phyloP scores from a whole-genome alignment of 2,329 filamentous ascomycete species.

The Arthroderma uncinatum region DNA sequence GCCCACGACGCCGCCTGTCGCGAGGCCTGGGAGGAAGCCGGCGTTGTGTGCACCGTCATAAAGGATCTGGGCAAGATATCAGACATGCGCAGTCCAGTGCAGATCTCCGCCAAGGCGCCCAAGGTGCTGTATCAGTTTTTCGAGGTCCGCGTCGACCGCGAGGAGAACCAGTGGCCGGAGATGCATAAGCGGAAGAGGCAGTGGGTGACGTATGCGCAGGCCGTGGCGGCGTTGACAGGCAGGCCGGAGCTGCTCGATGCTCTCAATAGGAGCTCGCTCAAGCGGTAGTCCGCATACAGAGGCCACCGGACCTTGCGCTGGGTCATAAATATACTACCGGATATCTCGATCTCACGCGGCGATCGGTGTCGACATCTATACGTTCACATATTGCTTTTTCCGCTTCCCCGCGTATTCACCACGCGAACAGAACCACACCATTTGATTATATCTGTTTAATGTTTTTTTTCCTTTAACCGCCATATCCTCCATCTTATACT shows the following conservation, averaged over 20 bases:
- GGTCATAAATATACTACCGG: neutral
- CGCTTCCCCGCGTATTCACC: neutral
- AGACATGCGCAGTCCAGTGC: constrained; percentile 55
- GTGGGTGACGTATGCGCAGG: constrained; percentile 80
- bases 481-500: neutral
- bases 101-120: constrained; percentile 50
- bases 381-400: neutral
- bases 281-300: constrained; percentile 24
- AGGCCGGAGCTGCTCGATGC: constrained; percentile 84
- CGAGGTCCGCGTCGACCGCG: constrained; percentile 75
- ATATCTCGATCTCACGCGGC: neutral
- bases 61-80: constrained; percentile 77
- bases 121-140: constrained; percentile 53
- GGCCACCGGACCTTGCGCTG: no score
- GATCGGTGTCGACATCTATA: neutral
- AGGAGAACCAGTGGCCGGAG: constrained; percentile 86
- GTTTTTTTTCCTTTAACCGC: neutral
- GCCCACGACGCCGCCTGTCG: constrained; percentile 71
- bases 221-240: constrained; percentile 61
- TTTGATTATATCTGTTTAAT: neutral
- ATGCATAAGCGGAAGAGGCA: constrained; percentile 77
- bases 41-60: constrained; percentile 73
- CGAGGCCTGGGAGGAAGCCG: constrained; percentile 97
- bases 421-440: neutral
- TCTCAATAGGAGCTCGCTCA: constrained; percentile 66